These are phyloP conservation scores for Aspergillus sclerotiicarbonarius DNA, from an alignment of 495 filamentous ascomycete species.

Conservation along the genomic window DNA sequence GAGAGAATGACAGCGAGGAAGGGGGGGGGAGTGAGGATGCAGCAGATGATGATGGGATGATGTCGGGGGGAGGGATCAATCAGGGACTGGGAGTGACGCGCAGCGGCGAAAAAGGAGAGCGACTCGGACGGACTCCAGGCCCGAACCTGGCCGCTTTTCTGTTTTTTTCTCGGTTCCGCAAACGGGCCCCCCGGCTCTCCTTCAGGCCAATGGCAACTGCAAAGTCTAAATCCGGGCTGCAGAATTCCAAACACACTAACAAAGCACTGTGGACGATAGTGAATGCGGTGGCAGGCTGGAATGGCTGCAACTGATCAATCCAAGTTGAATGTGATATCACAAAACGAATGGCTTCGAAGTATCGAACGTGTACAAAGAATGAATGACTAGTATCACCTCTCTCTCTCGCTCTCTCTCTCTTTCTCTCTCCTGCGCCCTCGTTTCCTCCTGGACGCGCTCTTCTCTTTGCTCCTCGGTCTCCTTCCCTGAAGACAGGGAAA, in stretches of 20 bases:
- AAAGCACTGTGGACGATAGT: neutral
- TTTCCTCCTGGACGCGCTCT: conserved; percentile 9
- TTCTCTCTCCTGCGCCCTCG: conserved; percentile 19
- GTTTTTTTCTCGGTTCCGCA: conserved; percentile 11
- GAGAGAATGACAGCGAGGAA: conserved; percentile 9
- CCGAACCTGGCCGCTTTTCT: neutral
- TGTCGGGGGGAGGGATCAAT: conserved; percentile 12
- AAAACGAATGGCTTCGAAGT: conserved; percentile 9
- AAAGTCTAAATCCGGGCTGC: neutral
- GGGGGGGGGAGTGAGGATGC: conserved; percentile 16
- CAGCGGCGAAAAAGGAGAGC: conserved; percentile 17
- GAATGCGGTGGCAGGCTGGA: neutral
- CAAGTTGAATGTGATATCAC: neutral
- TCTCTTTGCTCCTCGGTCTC: conserved; percentile 6
- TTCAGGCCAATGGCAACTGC: neutral
- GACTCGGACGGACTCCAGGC: neutral
- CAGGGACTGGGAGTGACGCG: conserved; percentile 2
- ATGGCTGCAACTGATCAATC: neutral
- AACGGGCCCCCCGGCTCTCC: conserved; percentile 3
- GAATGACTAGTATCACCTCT: too few relatives aligned
- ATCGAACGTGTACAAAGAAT: neutral
- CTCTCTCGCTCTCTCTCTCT: conserved; percentile 5
- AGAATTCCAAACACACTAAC: neutral
- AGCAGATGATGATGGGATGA: conserved; percentile 21
- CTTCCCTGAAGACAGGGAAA: conserved; percentile 12